phyloP scores from a whole-genome alignment of 73 alveolate genomes.

The Tetrahymena thermophila region DNA sequence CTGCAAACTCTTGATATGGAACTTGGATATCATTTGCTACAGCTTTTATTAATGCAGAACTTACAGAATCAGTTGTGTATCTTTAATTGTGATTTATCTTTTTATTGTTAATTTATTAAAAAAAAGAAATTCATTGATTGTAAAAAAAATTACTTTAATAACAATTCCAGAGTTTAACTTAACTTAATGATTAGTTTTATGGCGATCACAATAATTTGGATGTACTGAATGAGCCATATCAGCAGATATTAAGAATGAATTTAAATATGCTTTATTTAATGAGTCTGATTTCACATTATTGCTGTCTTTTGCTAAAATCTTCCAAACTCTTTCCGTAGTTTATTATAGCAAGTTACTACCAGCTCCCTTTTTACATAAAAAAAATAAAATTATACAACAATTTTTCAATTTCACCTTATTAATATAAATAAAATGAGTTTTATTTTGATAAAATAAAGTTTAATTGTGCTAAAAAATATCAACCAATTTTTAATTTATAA shows the following conservation, averaged over 20 bases:
- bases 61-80: constrained; percentile 90
- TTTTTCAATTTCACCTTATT: too few relatives aligned
- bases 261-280: constrained; percentile 60
- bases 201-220: constrained; percentile 94
- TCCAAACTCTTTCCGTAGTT: constrained; percentile 6
- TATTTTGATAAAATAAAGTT: too few relatives aligned
- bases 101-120: neutral
- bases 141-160: constrained; percentile 29
- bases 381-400: too few relatives aligned
- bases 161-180: constrained; percentile 90
- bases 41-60: constrained; percentile 76
- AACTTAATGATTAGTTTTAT: constrained; percentile 79
- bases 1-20: constrained; percentile 91
- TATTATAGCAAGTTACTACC: neutral
- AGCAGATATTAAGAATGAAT: constrained; percentile 78
- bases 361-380: neutral
- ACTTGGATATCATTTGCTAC: constrained; percentile 66
- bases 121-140: neutral
- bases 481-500: too few relatives aligned
- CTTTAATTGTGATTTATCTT: constrained; percentile 81
- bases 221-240: constrained; percentile 98
- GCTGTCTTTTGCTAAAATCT: constrained; percentile 65
- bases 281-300: constrained; percentile 50
- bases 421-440: too few relatives aligned
- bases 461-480: too few relatives aligned